Conservation (phyloP, 768 basidiomycete species). For the Suillus paluster region DNA sequence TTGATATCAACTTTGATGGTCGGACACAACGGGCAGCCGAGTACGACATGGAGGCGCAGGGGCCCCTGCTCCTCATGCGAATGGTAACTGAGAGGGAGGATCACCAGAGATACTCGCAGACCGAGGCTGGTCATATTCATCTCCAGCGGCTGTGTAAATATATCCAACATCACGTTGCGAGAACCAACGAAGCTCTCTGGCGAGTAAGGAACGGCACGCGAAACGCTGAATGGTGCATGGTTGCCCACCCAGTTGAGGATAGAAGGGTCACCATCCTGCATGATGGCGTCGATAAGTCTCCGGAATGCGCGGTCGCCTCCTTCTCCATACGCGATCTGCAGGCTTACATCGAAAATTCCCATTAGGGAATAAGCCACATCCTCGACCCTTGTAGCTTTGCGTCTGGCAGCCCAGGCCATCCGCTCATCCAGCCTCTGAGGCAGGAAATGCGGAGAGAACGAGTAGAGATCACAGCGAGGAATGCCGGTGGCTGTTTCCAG, state of each 20-base stretch:
- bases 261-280: conserved; percentile 5
- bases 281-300: conserved; percentile 16
- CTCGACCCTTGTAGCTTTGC: conserved; percentile 28
- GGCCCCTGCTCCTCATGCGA: too few species aligned
- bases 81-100: neutral
- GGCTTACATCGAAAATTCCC: conserved; percentile 28
- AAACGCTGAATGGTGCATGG: too few species aligned
- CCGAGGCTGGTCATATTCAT: neutral
- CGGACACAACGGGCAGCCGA: too few species aligned
- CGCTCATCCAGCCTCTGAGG: conserved; percentile 20
- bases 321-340: conserved; percentile 31
- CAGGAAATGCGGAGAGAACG: too few species aligned
- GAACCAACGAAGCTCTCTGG: too few species aligned
- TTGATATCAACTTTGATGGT: too few species aligned
- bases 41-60: too few species aligned
- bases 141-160: too few species aligned
- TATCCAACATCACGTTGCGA: too few species aligned
- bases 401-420: conserved; percentile 28
- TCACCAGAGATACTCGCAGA: neutral
- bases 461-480: conserved; percentile 15
- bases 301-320: conserved; percentile 26
- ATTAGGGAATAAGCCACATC: conserved; percentile 31
- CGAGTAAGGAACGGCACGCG: too few species aligned
- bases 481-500: conserved; percentile 20
- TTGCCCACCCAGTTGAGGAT: conserved; percentile 11